phyloP scores from a whole-genome alignment of 169 alveolate species.

The Cryptosporidium andersoni region DNA sequence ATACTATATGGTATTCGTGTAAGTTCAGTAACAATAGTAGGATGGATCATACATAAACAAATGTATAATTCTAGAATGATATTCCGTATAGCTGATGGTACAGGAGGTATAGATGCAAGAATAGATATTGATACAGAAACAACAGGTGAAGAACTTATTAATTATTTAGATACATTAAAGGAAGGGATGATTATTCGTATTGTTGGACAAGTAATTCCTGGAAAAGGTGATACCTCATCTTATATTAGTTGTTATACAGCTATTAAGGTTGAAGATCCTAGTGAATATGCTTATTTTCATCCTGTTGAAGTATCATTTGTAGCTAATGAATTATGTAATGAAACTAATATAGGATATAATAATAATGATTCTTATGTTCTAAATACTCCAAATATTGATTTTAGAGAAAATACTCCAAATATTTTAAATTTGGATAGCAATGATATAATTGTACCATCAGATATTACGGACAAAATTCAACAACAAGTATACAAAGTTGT shows the following conservation, averaged over 20 bases:
- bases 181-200: conserved; percentile 61
- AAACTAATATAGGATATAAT: neutral
- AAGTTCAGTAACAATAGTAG: conserved; percentile 54
- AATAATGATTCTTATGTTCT: neutral
- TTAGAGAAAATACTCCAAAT: neutral
- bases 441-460: conserved; percentile 34
- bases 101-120: conserved; percentile 71
- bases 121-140: conserved; percentile 59
- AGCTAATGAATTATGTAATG: neutral
- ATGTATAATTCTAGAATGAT: conserved; percentile 57
- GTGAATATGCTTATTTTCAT: conserved; percentile 65
- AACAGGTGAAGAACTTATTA: conserved; percentile 33
- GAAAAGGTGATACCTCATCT: conserved; percentile 52
- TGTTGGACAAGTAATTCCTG: conserved; percentile 67
- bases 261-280: conserved; percentile 3
- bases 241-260: conserved; percentile 59
- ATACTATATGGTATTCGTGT: conserved; percentile 44
- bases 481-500: conserved; percentile 32
- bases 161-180: conserved; percentile 27
- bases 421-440: neutral
- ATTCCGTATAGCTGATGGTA: conserved; percentile 62
- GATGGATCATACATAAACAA: conserved; percentile 57
- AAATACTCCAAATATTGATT: neutral
- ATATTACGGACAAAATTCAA: conserved; percentile 21
- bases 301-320: conserved; percentile 44